Percentiles rank a stretch among this genome's conserved stretches.
These are phyloP conservation scores for Sutorius eximius DNA, from an alignment of 1,284 basidiomycete genomes.

Conservation along the genomic window DNA sequence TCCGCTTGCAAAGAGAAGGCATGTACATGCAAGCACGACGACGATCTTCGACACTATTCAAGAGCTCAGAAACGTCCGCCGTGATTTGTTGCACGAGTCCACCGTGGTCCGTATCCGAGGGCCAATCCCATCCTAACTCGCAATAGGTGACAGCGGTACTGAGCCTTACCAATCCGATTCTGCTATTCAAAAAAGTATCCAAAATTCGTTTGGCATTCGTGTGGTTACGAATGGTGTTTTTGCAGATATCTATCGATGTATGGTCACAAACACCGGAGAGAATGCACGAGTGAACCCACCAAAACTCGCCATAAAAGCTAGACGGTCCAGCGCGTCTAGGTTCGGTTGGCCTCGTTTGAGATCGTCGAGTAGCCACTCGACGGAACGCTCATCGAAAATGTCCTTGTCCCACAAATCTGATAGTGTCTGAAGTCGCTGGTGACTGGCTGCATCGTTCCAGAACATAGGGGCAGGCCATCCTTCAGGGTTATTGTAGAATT, in stretches of 20 bases:
- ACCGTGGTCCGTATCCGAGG: conserved; percentile 2
- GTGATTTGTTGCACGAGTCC: conserved; percentile 12
- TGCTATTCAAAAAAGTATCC: conserved; percentile 13
- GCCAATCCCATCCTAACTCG: conserved; percentile 26
- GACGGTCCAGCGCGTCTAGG: conserved; percentile 27
- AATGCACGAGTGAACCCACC: conserved; percentile 9
- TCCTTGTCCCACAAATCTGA: conserved; percentile 30
- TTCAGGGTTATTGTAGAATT: conserved; percentile 19
- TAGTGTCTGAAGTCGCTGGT: conserved; percentile 20
- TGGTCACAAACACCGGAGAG: not conserved
- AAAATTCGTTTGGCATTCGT: conserved; percentile 8
- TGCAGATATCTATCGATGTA: conserved; percentile 14
- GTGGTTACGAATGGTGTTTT: conserved; percentile 4
- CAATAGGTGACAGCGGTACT: conserved; percentile 29
- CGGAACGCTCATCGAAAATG: conserved; percentile 26
- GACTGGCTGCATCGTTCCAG: conserved; percentile 33
- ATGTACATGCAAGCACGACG: conserved; percentile 31
- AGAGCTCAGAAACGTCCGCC: conserved; percentile 17
- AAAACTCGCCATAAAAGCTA: conserved; percentile 35
- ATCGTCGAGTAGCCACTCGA: conserved; percentile 20
- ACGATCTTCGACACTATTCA: conserved; percentile 5
- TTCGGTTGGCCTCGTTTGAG: conserved; percentile 18
- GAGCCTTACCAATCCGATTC: conserved; percentile 20
- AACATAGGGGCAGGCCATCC: conserved; percentile 32
- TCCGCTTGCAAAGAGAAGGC: conserved; percentile 31